Evolutionary conservation across 768 basidiomycete genomes (phyloP).

Genomic region (Tephrocybe sp.): DNA sequence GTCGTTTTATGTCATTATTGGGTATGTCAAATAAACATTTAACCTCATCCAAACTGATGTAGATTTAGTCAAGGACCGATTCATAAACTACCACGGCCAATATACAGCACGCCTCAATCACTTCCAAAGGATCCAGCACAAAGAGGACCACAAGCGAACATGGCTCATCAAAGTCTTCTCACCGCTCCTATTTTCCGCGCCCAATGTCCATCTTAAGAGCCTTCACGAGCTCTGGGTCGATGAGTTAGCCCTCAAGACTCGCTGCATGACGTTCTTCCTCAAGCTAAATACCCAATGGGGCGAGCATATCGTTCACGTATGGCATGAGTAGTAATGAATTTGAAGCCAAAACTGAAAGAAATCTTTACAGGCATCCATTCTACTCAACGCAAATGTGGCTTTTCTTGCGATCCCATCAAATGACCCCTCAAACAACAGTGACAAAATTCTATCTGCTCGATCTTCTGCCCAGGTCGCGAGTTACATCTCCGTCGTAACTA

Average conservation of each 20-base stretch:
- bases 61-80: constrained; percentile 19
- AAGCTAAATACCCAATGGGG: constrained; percentile 38
- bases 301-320: constrained; percentile 43
- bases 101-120: constrained; percentile 38
- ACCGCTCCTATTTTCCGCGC: constrained; percentile 42
- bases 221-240: constrained; percentile 51
- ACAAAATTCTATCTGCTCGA: constrained; percentile 12
- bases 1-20: constrained; percentile 12
- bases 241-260: constrained; percentile 29
- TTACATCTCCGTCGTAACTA: constrained; percentile 43
- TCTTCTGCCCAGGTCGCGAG: constrained; percentile 36
- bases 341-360: background rate
- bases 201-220: constrained; percentile 37
- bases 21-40: background rate
- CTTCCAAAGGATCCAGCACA: constrained; percentile 29
- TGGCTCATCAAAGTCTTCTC: constrained; percentile 32
- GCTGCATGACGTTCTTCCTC: constrained; percentile 38
- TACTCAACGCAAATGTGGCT: constrained; percentile 47
- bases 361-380: constrained; percentile 44
- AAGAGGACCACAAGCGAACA: constrained; percentile 25
- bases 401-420: constrained; percentile 48
- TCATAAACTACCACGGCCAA: constrained; percentile 43
- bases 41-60: background rate
- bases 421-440: constrained; percentile 31
- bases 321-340: constrained; percentile 5